Conservation (phyloP, 2,329 filamentous ascomycete genomes). For the Botrytis elliptica region DNA sequence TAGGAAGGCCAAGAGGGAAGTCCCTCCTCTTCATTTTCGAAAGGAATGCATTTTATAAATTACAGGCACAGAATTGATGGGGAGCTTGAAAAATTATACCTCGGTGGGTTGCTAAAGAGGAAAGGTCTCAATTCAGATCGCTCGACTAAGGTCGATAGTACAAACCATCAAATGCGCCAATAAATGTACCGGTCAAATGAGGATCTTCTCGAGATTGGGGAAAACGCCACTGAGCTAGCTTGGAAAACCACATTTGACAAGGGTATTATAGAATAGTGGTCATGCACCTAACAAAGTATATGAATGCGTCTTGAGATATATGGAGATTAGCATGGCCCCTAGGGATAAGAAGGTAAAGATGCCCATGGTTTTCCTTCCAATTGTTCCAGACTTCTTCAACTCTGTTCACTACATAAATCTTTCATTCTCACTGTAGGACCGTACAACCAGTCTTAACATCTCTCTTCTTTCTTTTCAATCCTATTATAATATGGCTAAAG, state of each 20-base stretch:
- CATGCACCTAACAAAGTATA: background rate
- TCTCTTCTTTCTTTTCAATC: background rate
- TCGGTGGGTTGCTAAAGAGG: constrained; percentile 1
- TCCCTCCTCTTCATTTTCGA: background rate
- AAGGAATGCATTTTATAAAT: background rate
- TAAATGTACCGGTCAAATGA: background rate
- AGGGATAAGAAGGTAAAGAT: constrained; percentile 6
- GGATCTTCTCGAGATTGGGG: background rate
- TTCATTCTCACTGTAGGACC: background rate
- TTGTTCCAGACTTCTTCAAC: background rate
- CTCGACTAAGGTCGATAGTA: background rate
- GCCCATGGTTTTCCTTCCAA: background rate
- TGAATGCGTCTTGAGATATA: background rate
- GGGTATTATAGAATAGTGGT: background rate
- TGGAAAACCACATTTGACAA: background rate
- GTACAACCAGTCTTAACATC: background rate
- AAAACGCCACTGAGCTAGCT: background rate
- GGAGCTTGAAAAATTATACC: background rate
- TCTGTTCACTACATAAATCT: background rate
- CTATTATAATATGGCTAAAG: background rate
- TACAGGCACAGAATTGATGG: background rate
- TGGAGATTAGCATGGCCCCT: constrained; percentile 1
- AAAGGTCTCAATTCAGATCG: background rate
- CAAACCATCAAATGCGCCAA: background rate
- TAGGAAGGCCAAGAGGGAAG: background rate